Percentiles rank a stretch among this genome's conserved stretches.
Conservation (phyloP, 1,284 basidiomycete genomes). For the Clitocybe nebularis region DNA sequence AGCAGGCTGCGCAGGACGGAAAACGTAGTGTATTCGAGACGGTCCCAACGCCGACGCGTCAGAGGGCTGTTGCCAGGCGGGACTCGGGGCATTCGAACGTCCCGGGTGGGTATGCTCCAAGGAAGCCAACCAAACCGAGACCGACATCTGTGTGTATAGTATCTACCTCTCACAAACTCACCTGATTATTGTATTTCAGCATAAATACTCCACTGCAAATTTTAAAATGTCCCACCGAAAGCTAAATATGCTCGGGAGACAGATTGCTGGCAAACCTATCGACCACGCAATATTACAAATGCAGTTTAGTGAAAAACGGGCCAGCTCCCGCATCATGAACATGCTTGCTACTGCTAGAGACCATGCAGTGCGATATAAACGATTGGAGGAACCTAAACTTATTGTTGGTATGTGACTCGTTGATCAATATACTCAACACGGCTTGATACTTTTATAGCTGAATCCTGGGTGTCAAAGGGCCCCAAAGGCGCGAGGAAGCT, state of each 20-base stretch:
- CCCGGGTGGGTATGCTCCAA: slow-evolving; percentile 8
- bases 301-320: slow-evolving; percentile 91
- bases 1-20: slow-evolving; percentile 48
- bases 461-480: slow-evolving; percentile 94
- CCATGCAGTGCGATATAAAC: slow-evolving; percentile 80
- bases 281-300: slow-evolving; percentile 96
- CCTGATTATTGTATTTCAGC: slow-evolving; percentile 40
- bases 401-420: slow-evolving; percentile 66
- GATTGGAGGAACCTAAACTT: slow-evolving; percentile 69
- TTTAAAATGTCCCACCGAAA: slow-evolving; percentile 95
- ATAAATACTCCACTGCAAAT: slow-evolving; percentile 86
- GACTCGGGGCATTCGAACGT: slow-evolving; percentile 6
- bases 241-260: slow-evolving; percentile 82
- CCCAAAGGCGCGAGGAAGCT: slow-evolving; percentile 58
- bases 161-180: not conserved
- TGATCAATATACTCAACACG: slow-evolving; percentile 1
- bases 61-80: slow-evolving; percentile 10
- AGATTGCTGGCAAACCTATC: slow-evolving; percentile 86
- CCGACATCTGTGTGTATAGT: slow-evolving; percentile 22
- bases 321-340: slow-evolving; percentile 80
- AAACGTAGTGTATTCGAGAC: slow-evolving; percentile 56
- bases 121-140: slow-evolving; percentile 22
- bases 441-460: slow-evolving; percentile 45
- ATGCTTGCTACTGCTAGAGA: slow-evolving; percentile 87
- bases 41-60: slow-evolving; percentile 19